A percentile compares a stretch with the other conserved stretches of the same genome.
These are phyloP conservation scores for Trametes hirsuta DNA, from an alignment of 1,284 basidiomycete genomes.

Conservation along the genomic window DNA sequence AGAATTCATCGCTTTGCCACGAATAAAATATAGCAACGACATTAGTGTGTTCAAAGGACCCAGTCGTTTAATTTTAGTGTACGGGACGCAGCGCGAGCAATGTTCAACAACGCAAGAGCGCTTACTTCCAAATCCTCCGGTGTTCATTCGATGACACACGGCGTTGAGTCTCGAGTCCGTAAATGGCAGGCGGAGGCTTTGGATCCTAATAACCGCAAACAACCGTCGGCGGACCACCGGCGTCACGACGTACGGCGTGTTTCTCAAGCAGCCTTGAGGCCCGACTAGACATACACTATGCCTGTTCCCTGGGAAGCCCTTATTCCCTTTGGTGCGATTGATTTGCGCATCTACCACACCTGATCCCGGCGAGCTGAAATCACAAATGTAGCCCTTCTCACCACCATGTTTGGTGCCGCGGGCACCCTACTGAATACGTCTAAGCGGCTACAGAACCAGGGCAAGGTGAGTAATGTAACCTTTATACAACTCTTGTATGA, in stretches of 20 bases:
- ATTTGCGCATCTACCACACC: no score
- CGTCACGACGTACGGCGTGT: neutral
- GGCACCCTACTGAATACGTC: constrained; percentile 85
- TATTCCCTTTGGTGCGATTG: constrained; percentile 81
- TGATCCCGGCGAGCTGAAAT: neutral
- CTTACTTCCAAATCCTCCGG: neutral
- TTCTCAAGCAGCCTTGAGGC: constrained; percentile 13
- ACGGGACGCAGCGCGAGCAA: no score
- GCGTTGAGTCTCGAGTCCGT: neutral
- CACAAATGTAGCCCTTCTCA: constrained; percentile 68
- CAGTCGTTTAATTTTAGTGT: no score
- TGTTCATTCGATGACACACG: neutral
- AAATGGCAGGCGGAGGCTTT: constrained; percentile 13
- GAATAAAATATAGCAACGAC: no score
- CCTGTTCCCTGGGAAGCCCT: constrained; percentile 95
- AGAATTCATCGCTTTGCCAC: no score
- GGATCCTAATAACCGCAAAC: constrained; percentile 21
- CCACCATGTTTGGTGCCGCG: constrained; percentile 86
- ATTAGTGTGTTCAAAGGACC: no score
- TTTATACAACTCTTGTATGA: neutral
- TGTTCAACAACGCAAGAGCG: neutral
- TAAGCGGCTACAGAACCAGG: constrained; percentile 80
- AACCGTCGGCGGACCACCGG: constrained; percentile 1
- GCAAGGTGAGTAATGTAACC: constrained; percentile 66
- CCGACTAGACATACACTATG: constrained; percentile 50